Base-by-base conservation (phyloP, 768 basidiomycete species). In the Pleurotus tuoliensis region DNA sequence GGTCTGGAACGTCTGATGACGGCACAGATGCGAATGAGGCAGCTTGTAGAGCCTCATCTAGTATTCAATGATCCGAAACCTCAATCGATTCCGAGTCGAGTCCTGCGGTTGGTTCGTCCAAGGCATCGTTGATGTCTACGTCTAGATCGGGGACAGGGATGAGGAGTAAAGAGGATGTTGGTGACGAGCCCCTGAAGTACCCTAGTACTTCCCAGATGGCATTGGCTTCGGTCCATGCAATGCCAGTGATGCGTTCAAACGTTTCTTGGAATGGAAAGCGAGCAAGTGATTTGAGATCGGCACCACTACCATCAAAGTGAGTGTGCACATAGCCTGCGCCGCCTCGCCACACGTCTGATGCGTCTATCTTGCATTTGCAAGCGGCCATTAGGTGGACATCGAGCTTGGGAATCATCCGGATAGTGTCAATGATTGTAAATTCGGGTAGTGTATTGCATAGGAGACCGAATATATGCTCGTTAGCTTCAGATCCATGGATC, bases 391-490 rank as follows among this genome's bases (percentile, higher is more conserved):
- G 41, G 25, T 58, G 56, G 18, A 65, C 48, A n/a, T 39, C 20
- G 12, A 66, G 58, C 55, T 66, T 65, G 4, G 60, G 56, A 12
- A 63, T 55, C 27, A 61, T 58, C 27, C 61, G 57, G 7, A 65
- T 25, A 30, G 63, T 49, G 41, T 69, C 60, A 0, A 57, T 7
- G 13, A 50, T 49, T 1, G 50, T 64, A 45, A 65, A 64, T 18
- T 64, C 61, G 12, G 58, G 53, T 24, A 62, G 20, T 5, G 60
- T 25, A 5, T 52, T 18, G 0, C 56, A 61, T 1, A 41, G 9
- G 2, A 49, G 56, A 0, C 62, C 66, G 53, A 68, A 69, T 3
- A 64, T 24, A 47, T 70, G 68, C 25, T 69, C 64, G 43, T 58
- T 57, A 0, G 52, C 39, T 53, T 68, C 64, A 4, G 48, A 68